Evolutionary conservation across 129 eudicot species (phyloP).

Genomic region (Apium graveolens): DNA sequence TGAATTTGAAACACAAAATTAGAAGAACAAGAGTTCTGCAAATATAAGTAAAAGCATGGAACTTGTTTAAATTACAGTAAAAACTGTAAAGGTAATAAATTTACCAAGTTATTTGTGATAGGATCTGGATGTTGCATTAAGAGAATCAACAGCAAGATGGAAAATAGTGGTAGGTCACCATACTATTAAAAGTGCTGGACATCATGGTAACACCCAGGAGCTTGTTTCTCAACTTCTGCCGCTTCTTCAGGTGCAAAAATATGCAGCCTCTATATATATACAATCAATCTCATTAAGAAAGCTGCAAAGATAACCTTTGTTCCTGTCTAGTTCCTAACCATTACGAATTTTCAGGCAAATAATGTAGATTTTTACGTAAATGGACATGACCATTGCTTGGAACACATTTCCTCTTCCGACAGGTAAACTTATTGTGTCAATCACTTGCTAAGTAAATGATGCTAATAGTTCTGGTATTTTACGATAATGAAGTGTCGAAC

Average conservation of each 20-base stretch:
- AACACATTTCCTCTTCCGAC: constrained; percentile 51
- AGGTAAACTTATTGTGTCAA: constrained; percentile 22
- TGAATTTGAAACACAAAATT: background rate
- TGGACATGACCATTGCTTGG: constrained; percentile 90
- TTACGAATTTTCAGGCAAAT: constrained; percentile 41
- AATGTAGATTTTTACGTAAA: constrained; percentile 71
- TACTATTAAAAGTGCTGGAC: constrained; percentile 55
- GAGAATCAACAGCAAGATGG: constrained; percentile 72
- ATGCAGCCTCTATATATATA: background rate
- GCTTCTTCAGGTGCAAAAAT: constrained; percentile 45
- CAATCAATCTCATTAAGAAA: background rate
- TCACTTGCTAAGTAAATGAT: background rate
- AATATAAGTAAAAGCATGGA: too few relatives aligned
- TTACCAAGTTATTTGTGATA: background rate
- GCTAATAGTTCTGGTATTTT: background rate
- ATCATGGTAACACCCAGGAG: constrained; percentile 66
- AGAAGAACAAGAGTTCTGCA: background rate
- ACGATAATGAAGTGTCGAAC: background rate
- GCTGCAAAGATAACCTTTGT: background rate
- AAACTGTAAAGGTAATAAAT: too few relatives aligned
- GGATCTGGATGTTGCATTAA: constrained; percentile 60
- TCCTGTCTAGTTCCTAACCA: background rate
- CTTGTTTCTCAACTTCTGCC: constrained; percentile 62
- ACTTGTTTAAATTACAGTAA: too few relatives aligned
- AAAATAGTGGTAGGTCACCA: constrained; percentile 85